phyloP scores from a whole-genome alignment of 768 basidiomycete genomes.

The Coprinellus micaceus region DNA sequence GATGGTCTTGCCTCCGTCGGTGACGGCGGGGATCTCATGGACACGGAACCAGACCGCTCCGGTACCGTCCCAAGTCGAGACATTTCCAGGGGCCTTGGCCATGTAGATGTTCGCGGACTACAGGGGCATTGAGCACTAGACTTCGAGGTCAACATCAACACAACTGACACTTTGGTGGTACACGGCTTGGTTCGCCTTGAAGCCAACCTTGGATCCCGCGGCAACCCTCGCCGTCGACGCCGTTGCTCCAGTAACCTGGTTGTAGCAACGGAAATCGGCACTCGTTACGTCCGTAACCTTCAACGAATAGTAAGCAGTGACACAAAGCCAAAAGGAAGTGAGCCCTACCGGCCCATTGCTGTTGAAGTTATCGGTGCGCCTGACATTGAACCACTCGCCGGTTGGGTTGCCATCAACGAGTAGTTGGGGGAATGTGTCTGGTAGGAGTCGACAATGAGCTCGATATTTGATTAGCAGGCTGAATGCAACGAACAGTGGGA shows the following conservation, averaged over 20 bases:
- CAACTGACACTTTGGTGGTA: slow-evolving; percentile 44
- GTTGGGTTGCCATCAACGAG: slow-evolving; percentile 35
- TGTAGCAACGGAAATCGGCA: slow-evolving; percentile 45
- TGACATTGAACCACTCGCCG: slow-evolving; percentile 39
- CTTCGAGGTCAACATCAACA: no score
- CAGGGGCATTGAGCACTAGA: neutral
- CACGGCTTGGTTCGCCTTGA: slow-evolving; percentile 38
- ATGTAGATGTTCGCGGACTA: slow-evolving; percentile 37
- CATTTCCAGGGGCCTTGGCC: slow-evolving; percentile 44
- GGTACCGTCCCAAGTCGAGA: slow-evolving; percentile 35
- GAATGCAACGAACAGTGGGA: slow-evolving; percentile 19
- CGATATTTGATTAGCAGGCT: no score
- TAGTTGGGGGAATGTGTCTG: slow-evolving; percentile 42
- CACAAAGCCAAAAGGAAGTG: neutral
- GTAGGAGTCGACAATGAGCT: neutral
- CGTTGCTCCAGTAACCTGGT: slow-evolving; percentile 33
- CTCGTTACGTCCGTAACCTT: slow-evolving; percentile 46
- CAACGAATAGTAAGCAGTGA: neutral
- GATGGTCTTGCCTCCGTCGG: slow-evolving; percentile 36
- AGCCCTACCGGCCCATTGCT: slow-evolving; percentile 31
- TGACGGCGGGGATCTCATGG: slow-evolving; percentile 36
- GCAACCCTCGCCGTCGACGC: slow-evolving; percentile 41
- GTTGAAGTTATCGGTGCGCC: slow-evolving; percentile 45
- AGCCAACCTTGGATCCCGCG: slow-evolving; percentile 42
- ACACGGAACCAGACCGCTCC: slow-evolving; percentile 45